Conservation (phyloP, 371 early-diverging fungal genomes). For the Gilbertella persicaria region DNA sequence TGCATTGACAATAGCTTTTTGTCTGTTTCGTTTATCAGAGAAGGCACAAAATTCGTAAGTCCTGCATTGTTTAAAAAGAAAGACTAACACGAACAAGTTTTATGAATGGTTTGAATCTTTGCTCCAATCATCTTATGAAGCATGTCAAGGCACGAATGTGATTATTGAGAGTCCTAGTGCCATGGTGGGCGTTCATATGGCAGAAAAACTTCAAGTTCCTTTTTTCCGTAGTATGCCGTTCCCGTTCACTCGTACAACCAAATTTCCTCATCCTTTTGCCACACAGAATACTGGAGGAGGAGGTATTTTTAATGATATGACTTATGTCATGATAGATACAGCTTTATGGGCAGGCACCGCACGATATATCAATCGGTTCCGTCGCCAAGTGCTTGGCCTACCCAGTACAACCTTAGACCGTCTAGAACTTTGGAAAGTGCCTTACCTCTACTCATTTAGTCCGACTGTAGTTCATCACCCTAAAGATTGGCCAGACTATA, state of each 20-base stretch:
- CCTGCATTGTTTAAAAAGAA: not conserved
- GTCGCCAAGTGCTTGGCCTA: slow-evolving; percentile 56
- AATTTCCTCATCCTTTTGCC: slow-evolving; percentile 83
- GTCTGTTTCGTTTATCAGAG: slow-evolving; percentile 68
- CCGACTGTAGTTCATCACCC: slow-evolving; percentile 69
- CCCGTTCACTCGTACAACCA: slow-evolving; percentile 77
- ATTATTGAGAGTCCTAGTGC: slow-evolving; percentile 77
- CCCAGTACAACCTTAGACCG: slow-evolving; percentile 54
- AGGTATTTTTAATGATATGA: slow-evolving; percentile 78
- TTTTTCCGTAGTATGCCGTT: slow-evolving; percentile 78
- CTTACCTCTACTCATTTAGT: slow-evolving; percentile 78
- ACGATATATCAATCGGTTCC: slow-evolving; percentile 66
- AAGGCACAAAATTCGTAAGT: slow-evolving; percentile 56
- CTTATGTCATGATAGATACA: slow-evolving; percentile 75
- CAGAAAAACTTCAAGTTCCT: slow-evolving; percentile 70
- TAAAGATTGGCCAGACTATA: slow-evolving; percentile 77
- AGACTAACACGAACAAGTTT: slow-evolving; percentile 41
- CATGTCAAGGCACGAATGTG: slow-evolving; percentile 74
- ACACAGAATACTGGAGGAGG: slow-evolving; percentile 59
- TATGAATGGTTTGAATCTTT: slow-evolving; percentile 75
- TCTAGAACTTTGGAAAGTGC: slow-evolving; percentile 59
- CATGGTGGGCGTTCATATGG: slow-evolving; percentile 78
- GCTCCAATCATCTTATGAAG: slow-evolving; percentile 63
- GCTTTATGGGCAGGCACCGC: slow-evolving; percentile 72
- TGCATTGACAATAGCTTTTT: slow-evolving; percentile 82